Conservation (phyloP, 2,329 filamentous ascomycete species). For the Periglandula ipomoeae region DNA sequence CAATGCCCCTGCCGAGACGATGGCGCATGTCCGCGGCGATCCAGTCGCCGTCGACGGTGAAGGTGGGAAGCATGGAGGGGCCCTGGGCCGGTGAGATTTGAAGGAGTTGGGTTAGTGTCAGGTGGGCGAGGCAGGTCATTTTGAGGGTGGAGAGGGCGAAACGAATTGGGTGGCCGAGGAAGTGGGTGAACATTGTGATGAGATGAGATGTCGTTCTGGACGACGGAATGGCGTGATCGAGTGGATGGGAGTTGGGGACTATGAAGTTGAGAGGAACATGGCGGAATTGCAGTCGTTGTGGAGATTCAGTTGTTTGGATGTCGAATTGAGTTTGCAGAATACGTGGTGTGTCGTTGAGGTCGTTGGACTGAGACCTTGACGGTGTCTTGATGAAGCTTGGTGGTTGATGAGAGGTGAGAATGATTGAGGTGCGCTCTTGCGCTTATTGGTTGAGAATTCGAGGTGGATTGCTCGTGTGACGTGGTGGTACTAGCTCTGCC, state of each 20-base stretch:
- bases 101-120: slow-evolving; percentile 50
- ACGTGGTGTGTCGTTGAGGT: no score
- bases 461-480: background rate
- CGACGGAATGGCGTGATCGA: no score
- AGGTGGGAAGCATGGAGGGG: slow-evolving; percentile 84
- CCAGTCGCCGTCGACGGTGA: slow-evolving; percentile 57
- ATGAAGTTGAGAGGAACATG: slow-evolving; percentile 1
- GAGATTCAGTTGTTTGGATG: background rate
- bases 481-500: no score
- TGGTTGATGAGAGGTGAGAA: no score
- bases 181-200: slow-evolving; percentile 15
- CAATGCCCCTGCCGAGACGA: slow-evolving; percentile 53
- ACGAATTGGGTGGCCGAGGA: slow-evolving; percentile 31
- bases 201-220: no score
- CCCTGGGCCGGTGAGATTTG: slow-evolving; percentile 53
- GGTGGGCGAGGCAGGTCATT: slow-evolving; percentile 31
- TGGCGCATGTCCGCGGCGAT: slow-evolving; percentile 60
- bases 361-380: no score
- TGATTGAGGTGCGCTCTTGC: background rate
- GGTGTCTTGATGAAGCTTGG: no score
- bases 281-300: background rate
- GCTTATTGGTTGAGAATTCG: background rate
- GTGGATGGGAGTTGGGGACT: slow-evolving; percentile 2
- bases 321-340: no score
- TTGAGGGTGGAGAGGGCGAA: slow-evolving; percentile 25